Percentiles rank a stretch among this genome's conserved stretches.
Conservation (phyloP, 345 rosid genomes). For the Linum tenue region DNA sequence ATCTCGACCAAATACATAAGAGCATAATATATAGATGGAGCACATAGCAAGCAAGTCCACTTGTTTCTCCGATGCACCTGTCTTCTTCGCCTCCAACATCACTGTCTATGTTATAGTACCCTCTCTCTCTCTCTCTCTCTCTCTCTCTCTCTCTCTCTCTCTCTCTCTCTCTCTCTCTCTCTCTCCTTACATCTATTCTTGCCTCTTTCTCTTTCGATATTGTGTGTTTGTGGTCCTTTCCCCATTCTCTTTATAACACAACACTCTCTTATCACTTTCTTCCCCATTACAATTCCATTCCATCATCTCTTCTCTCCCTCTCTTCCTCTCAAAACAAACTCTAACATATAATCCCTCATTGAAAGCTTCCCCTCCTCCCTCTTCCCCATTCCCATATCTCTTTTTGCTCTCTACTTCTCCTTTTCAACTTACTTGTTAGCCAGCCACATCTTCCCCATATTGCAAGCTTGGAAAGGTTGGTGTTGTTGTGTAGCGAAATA, state of each 20-base stretch:
- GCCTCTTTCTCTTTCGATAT: slow-evolving; percentile 43
- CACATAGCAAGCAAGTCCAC: slow-evolving; percentile 18
- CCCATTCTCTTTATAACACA: slow-evolving; percentile 8
- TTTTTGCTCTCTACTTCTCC: neutral
- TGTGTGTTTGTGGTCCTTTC: slow-evolving; percentile 24
- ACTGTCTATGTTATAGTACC: slow-evolving; percentile 46
- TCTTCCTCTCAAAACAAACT: neutral
- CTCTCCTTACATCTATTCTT: slow-evolving; percentile 49
- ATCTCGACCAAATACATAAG: neutral
- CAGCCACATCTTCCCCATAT: neutral
- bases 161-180: slow-evolving; percentile 18
- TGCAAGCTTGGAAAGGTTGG: no score
- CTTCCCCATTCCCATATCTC: neutral
- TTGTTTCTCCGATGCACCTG: slow-evolving; percentile 60
- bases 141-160: slow-evolving; percentile 27
- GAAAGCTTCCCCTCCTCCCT: no score
- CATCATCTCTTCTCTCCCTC: neutral
- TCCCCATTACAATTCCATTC: slow-evolving; percentile 11
- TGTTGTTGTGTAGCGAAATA: neutral
- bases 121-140: slow-evolving; percentile 32
- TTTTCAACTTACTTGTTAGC: neutral
- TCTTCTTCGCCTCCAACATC: slow-evolving; percentile 76
- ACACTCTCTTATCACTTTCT: slow-evolving; percentile 6
- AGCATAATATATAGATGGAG: neutral
- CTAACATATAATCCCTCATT: neutral